Evolutionary conservation across 1,284 basidiomycete species (phyloP), one percentile per base, ranked within the genome.

Genomic region (Cutaneotrichosporon cavernicola): DNA sequence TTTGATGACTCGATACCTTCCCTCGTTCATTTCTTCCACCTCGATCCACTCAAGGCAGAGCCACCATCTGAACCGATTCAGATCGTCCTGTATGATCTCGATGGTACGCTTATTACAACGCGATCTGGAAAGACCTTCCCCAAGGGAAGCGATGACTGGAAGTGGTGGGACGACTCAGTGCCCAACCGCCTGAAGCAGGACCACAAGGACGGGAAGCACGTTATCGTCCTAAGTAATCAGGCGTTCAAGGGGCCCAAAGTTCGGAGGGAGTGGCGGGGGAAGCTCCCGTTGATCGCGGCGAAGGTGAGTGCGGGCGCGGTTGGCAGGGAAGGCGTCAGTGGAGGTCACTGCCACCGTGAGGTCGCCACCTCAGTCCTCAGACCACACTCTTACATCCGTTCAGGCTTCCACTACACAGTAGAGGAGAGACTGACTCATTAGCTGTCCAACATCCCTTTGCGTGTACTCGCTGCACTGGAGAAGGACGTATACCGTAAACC

Each of bases 211-310:
- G 91, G 91, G 86, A 91, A 86, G 75, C 83, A 90, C 8, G 81
- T 96, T 56, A 85, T 93, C 26, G 81, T 95, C 40, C 81, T 96
- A 16, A 89, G 90, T 0, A 95, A 96, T 73, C 92, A 96, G 76
- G 79, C 82, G 0, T 79, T 89, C 62, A 61, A 53, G 36, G 56
- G 69, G 30, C 65, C 85, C 82, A 71, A 81, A 83, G 30, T 78
- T 69, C 65, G 74, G 10, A 82, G 82, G 38, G 83, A 84, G 34
- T 94, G 90, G 90, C 89, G 89, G 76, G 82, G 84, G 65, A 95
- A 94, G 81, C 83, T 94, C 11, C 83, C 85, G 0, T 74, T 85
- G 7, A 86, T 95, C 55, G 88, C 88, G 49, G 83, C 81, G 55
- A 85, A 87, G 69, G 90, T 92, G 72, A 69, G 87, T 77, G 4